phyloP scores from a whole-genome alignment of 305 asterid genomes.

The Solanum chacoense region DNA sequence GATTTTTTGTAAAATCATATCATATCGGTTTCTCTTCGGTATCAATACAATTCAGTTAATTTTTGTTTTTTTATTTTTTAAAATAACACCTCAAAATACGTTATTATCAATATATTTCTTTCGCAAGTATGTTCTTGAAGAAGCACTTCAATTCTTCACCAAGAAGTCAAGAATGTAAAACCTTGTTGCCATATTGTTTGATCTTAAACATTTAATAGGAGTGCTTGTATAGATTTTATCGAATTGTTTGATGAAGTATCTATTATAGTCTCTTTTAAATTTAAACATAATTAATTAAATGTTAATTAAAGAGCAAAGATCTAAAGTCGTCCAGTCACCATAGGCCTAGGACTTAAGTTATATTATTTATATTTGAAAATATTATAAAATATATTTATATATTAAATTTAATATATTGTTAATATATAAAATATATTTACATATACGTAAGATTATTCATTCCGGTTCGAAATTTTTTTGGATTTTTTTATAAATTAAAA shows the following conservation, averaged over 20 bases:
- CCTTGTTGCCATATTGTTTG: neutral
- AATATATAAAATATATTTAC: too few species aligned
- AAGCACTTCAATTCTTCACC: neutral
- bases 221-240: neutral
- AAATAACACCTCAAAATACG: neutral
- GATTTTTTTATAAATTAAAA: too few species aligned
- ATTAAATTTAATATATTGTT: too few species aligned
- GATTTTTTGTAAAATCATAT: too few species aligned
- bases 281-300: neutral
- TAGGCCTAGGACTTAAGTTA: too few species aligned
- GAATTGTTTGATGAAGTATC: neutral
- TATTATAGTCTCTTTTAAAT: too few species aligned
- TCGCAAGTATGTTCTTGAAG: too few species aligned
- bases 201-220: too few species aligned
- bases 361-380: neutral
- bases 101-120: neutral
- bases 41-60: neutral
- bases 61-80: too few species aligned
- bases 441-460: too few species aligned
- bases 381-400: too few species aligned
- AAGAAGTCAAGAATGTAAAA: neutral
- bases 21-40: neutral
- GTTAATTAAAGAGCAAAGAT: neutral
- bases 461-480: accelerated
- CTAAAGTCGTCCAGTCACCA: neutral